phyloP scores from a whole-genome alignment of 139 green algal genomes.

The Micractinium sp. region DNA sequence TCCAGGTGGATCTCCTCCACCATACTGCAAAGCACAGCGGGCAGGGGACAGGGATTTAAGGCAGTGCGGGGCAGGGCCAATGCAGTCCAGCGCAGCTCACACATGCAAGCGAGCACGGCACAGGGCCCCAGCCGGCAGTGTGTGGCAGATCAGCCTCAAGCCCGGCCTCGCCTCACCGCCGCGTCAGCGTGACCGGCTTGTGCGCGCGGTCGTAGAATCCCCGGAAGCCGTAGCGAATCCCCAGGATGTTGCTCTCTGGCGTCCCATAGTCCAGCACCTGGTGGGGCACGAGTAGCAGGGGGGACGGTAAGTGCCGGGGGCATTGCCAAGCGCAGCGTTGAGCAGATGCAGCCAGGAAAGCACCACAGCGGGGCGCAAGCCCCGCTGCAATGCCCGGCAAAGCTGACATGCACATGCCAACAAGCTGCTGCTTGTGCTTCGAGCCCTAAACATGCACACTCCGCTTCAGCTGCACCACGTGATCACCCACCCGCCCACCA shows the following conservation, averaged over 20 bases:
- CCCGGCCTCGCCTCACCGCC: slow-evolving; percentile 31
- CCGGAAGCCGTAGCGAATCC: slow-evolving; percentile 87
- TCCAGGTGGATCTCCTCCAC: slow-evolving; percentile 96
- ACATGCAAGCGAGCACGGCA: too few species aligned
- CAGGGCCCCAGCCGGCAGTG: background rate
- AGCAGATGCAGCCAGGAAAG: background rate
- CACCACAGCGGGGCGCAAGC: too few species aligned
- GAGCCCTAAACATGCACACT: too few species aligned
- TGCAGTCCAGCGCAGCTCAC: too few species aligned
- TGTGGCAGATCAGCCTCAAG: background rate
- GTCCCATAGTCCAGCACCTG: slow-evolving; percentile 86
- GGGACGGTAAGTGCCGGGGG: background rate
- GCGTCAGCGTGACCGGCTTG: slow-evolving; percentile 86
- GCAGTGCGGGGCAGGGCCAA: background rate
- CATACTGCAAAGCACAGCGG: background rate
- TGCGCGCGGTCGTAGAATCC: slow-evolving; percentile 81
- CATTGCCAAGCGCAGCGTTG: background rate
- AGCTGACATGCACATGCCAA: too few species aligned
- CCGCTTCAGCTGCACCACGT: too few species aligned
- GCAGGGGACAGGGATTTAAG: background rate
- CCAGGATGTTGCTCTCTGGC: slow-evolving; percentile 86
- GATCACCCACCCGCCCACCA: too few species aligned
- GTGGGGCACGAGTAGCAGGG: background rate
- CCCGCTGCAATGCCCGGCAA: background rate
- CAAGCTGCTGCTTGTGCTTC: too few species aligned